Base-by-base conservation (phyloP, 345 rosid species). In the Gossypium mustelinum region DNA sequence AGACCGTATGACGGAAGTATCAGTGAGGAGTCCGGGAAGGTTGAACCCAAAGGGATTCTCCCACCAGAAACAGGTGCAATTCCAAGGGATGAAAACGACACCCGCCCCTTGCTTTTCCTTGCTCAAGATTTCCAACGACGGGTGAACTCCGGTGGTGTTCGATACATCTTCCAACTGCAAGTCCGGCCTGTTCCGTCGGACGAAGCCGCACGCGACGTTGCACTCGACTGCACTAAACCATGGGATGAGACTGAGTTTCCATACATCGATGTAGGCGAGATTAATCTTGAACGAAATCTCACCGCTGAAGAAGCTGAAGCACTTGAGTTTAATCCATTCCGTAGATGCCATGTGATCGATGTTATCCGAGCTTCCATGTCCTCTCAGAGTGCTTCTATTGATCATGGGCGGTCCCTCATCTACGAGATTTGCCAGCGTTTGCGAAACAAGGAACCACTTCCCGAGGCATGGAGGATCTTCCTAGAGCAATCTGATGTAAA, bases 31-130 rank as follows among this genome's bases (percentile, higher is more conserved):
- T 69, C 85, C 16, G 89, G 92, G 1, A 83, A 87, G 63, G 94
- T 87, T 29, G 92, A 86, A 73, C 91, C 94, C 6, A 51, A 50
- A 1, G 89, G 88, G 51, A 86, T 86, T 79, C 92, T 87, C 24
- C 94, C 94, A 16, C 94, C 91, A n/a, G 94, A 89, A 78, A 89
- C 94, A 14, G 94, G 94, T 51, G 88, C 92, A 17, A 86, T 89
- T 76, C 90, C 92, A 0, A 79, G 90, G 80, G 84, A 84, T 20
- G 82, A 81, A 20, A 84, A 80, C 1, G 94, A 87, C 78, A 76
- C 78, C 5, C 85, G 89, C 10, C 94, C 90, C 11, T 70, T 83
- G 10, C 88, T 88, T 29, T 88, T 89, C 87, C 91, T 89, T 50
- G 88, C 87, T 9, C 80, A 89, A 9, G 92, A 88, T 57, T 89